Evolutionary conservation across 75 land plant species (phyloP), one percentile per base, ranked within the genome.

Genomic region (Cupressus sempervirens): DNA sequence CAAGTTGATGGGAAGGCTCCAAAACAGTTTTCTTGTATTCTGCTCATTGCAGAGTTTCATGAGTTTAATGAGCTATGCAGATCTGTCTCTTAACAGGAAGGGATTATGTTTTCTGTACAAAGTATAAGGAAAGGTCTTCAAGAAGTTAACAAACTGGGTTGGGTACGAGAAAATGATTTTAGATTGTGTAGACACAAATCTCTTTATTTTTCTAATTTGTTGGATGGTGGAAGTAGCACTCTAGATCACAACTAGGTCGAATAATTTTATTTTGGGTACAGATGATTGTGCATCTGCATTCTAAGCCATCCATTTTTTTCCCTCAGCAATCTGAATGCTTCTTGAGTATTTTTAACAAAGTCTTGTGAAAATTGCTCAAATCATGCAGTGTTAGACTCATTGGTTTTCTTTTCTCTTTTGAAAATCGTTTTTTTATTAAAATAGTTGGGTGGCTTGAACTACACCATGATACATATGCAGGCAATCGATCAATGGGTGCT

Each of bases 401-500:
- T 72, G 32, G 30, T 30, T 72, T 2, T 1, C 32, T 72, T 10
- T 30, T 32, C 32, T 30, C 30, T 3, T 43, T 38, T 11, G 1
- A 40, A 30, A 72, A 11, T 79, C 23, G 26, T 45, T 10, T 38
- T 43, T 45, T n/a, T n/a, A n/a, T n/a, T 79, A 20, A 7, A 45
- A 43, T 79, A 30, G 29, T 11, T 79, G 29, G 52, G 81, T n/a
- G 40, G 29, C 45, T 76, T 79, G 46, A 30, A 45, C 23, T 45
- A 50, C 30, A 79, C 20, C 11, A 45, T 79, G 81, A 12, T 30
- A n/a, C n/a, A n/a, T n/a, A n/a, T 79, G 81, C 81, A 79, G 81
- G 81, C 41, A 79, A 7, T 79, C 50, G 81, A 76, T 79, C 81
- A 36, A 45, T 79, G 12, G 23, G 32, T 79, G 81, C 41, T 76